Evolutionary conservation across 106 monocot species (phyloP), one percentile per base, ranked within the genome.

Genomic region (Agapanthus africanus): DNA sequence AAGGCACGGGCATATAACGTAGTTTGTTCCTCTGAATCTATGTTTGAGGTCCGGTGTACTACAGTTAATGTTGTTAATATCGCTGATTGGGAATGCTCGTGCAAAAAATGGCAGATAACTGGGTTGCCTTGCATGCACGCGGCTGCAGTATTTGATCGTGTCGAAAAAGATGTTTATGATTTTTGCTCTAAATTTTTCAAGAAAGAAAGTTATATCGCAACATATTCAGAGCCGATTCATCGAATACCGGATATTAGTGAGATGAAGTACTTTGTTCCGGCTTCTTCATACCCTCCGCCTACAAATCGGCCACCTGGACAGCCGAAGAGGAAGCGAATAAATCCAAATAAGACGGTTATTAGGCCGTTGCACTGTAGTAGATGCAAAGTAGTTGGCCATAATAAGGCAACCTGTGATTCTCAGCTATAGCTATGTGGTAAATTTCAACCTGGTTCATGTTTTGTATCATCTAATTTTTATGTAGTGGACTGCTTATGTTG

Each of bases 361-460:
- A 88, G 71, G 22, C 32, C 81, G 8, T 78, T 79, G 4, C 82
- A 78, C 13, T 94, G 94, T 68, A 90, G 90, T 64, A 74, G 90
- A 73, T 94, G 94, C 83, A 94, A 88, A 63, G 67, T 63, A 50
- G 79, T 81, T 18, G 94, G 94, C n/a, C 94, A 94, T 73, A 94
- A 94, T 33, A 91, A 88, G 72, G 90, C 90, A 35, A 94, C 90
- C 30, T 94, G 94, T 23, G 86, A 88, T 63, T 80, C 77, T 30
- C 30, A 80, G 69, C 57, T 87, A 4, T 82, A 70, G 73, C n/a
- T n/a, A n/a, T n/a, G n/a, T n/a, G n/a, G n/a, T n/a, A n/a, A n/a
- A n/a, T n/a, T n/a, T n/a, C n/a, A n/a, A n/a, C n/a, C n/a, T n/a
- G n/a, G n/a, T n/a, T n/a, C n/a, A n/a, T n/a, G n/a, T n/a, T n/a